Evolutionary conservation across 1,284 basidiomycete genomes (phyloP), one percentile per base, ranked within the genome.

Genomic region (Ustilago loliicola): DNA sequence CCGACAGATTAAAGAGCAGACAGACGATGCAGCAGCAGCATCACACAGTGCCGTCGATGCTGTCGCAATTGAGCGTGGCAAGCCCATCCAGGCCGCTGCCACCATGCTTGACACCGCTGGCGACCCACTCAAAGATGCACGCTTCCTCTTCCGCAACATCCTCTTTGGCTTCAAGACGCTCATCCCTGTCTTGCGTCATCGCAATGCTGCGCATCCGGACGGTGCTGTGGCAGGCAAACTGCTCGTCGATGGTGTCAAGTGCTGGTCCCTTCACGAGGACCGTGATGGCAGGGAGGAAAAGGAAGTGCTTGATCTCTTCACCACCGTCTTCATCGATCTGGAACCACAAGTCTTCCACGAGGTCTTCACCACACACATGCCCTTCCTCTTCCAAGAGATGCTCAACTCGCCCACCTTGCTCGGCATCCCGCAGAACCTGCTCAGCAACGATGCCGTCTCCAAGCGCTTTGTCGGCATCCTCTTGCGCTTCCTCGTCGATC

Each of bases 401-500:
- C 75, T 85, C 61, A 67, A 92, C 73, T 93, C 95, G 69, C 91
- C 92, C 19, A 89, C 92, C 63, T 90, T 98, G 60, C 91, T 98
- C 83, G 92, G 93, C 72, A 91, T 99, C 58, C 92, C 94, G 67
- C 94, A 98, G 85, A 89, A 91, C 53, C 90, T 99, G n/a, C 93
- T 98, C 80, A 89, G 89, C 54, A 92, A 94, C 82, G 94, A 97
- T 72, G 84, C 90, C 15, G 93, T 93, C 19, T 97, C 95, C 3
- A 92, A 94, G 25, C 94, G 94, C 21, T 90, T 98, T n/a, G 91
- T 98, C 66, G 94, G 94, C 11, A 97, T 98, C 72, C 90, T 98
- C 32, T 90, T 99, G 66, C 91, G 92, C 53, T 95, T 94, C 87
- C 90, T 99, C 56, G 92, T 97, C 13, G 79, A 92, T 32, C 90